These are phyloP conservation scores for Cucurbitaria berberidis DNA, from an alignment of 2,329 filamentous ascomycete species.

Conservation along the genomic window DNA sequence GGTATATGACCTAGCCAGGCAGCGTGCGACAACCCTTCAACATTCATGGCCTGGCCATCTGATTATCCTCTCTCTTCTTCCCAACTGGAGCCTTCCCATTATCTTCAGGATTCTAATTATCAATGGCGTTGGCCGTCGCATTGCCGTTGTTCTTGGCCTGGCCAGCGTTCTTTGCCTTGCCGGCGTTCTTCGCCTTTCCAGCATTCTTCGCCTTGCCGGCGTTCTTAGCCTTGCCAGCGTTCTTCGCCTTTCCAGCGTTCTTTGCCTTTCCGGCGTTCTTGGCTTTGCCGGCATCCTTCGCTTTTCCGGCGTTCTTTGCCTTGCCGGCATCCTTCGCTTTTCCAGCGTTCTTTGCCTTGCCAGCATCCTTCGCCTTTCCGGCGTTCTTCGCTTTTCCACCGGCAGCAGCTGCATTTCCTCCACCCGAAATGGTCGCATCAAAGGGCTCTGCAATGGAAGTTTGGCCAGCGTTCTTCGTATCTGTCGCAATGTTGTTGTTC, in stretches of 20 bases:
- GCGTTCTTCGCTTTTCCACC: neutral
- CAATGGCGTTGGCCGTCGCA: no score
- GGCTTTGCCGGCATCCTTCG: neutral
- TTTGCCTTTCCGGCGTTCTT: neutral
- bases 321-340: neutral
- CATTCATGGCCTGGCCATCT: no score
- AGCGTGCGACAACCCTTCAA: no score
- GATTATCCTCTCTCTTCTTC: no score
- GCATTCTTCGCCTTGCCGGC: no score
- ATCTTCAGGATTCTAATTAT: no score
- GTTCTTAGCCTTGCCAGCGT: no score
- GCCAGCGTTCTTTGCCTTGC: no score
- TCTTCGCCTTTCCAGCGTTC: neutral
- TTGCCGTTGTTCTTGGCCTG: no score
- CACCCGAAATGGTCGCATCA: conserved; percentile 35
- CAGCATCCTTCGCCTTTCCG: neutral
- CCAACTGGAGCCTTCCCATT: no score
- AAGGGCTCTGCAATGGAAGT: conserved; percentile 44
- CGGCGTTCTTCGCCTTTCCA: no score
- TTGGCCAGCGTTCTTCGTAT: conserved; percentile 57
- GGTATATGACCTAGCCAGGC: no score
- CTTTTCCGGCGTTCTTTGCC: neutral
- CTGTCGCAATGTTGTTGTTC: conserved; percentile 59
- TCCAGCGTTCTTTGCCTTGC: neutral
- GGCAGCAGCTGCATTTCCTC: conserved; percentile 8